Conservation (phyloP, 2,329 filamentous ascomycete genomes). For the Pyrenophora graminea region DNA sequence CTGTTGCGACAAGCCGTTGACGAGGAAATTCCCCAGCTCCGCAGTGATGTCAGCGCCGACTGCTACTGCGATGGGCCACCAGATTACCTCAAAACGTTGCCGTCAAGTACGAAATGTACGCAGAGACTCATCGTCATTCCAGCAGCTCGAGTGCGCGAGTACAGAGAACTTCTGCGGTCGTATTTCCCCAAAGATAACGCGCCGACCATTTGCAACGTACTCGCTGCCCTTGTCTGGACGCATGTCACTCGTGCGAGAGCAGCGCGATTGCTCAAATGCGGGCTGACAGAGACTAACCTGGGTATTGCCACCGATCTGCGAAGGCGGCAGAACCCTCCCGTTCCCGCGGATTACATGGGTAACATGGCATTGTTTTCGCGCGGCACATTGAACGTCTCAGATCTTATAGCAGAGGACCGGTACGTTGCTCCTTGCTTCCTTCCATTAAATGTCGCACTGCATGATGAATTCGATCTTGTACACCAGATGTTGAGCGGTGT, state of each 20-base stretch:
- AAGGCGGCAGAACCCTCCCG: slow-evolving; percentile 30
- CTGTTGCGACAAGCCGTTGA: slow-evolving; percentile 29
- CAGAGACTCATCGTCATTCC: slow-evolving; percentile 37
- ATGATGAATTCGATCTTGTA: slow-evolving; percentile 5
- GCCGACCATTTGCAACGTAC: slow-evolving; percentile 38
- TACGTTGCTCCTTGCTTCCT: slow-evolving; percentile 24
- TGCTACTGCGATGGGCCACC: slow-evolving; percentile 35
- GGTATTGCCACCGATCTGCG: slow-evolving; percentile 40
- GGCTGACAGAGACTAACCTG: slow-evolving; percentile 29
- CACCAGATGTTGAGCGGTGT: slow-evolving; percentile 8
- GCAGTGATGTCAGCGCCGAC: slow-evolving; percentile 21
- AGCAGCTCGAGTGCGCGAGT: slow-evolving; percentile 31
- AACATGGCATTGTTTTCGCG: slow-evolving; percentile 41
- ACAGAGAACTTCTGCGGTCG: slow-evolving; percentile 29
- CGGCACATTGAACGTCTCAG: slow-evolving; percentile 31
- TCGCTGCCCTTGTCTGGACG: slow-evolving; percentile 43
- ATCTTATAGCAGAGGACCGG: slow-evolving; percentile 33
- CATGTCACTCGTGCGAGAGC: slow-evolving; percentile 41
- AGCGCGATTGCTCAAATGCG: slow-evolving; percentile 21
- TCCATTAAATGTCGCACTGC: slow-evolving; percentile 7
- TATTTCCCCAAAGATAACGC: slow-evolving; percentile 23
- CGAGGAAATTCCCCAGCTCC: slow-evolving; percentile 15
- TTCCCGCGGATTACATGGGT: slow-evolving; percentile 35
- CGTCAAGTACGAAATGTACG: slow-evolving; percentile 30
- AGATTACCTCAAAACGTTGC: slow-evolving; percentile 33